phyloP scores from a whole-genome alignment of 1,284 basidiomycete genomes.

The Naganishia sp. region DNA sequence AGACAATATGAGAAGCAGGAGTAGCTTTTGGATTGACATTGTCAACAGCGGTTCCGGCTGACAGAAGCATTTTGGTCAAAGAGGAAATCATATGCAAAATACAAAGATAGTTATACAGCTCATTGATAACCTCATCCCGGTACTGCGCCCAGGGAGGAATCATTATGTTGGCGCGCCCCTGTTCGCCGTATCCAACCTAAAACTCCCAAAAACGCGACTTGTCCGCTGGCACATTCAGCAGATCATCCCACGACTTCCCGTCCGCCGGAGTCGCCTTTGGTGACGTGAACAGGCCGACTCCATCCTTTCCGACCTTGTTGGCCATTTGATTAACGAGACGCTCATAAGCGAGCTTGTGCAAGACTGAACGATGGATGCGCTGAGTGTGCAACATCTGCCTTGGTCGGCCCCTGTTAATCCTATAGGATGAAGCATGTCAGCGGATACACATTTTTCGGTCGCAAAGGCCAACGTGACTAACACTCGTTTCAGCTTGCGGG shows the following conservation, averaged over 20 bases:
- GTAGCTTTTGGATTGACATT: too few relatives aligned
- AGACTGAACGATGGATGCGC: slow-evolving; percentile 27
- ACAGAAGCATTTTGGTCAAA: too few relatives aligned
- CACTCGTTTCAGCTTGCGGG: slow-evolving; percentile 17
- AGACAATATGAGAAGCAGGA: too few relatives aligned
- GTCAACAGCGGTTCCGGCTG: too few relatives aligned
- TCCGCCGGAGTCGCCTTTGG: slow-evolving; percentile 24
- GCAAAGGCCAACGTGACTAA: background rate
- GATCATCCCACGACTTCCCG: slow-evolving; percentile 14
- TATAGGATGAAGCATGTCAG: background rate
- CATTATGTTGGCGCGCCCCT: background rate
- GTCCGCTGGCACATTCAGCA: slow-evolving; percentile 6
- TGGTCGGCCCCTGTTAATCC: slow-evolving; percentile 19
- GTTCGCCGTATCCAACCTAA: background rate
- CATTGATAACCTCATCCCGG: too few relatives aligned
- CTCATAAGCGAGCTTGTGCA: slow-evolving; percentile 21
- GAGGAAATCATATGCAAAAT: too few relatives aligned
- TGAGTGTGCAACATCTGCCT: slow-evolving; percentile 24
- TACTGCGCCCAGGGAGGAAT: background rate
- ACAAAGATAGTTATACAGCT: too few relatives aligned
- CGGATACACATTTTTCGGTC: background rate
- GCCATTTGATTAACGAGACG: background rate
- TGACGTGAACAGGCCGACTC: background rate
- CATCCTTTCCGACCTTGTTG: background rate
- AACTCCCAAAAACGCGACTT: slow-evolving; percentile 13